Base-by-base conservation (phyloP, 2,329 filamentous ascomycete genomes). In the Fusarium compactum region DNA sequence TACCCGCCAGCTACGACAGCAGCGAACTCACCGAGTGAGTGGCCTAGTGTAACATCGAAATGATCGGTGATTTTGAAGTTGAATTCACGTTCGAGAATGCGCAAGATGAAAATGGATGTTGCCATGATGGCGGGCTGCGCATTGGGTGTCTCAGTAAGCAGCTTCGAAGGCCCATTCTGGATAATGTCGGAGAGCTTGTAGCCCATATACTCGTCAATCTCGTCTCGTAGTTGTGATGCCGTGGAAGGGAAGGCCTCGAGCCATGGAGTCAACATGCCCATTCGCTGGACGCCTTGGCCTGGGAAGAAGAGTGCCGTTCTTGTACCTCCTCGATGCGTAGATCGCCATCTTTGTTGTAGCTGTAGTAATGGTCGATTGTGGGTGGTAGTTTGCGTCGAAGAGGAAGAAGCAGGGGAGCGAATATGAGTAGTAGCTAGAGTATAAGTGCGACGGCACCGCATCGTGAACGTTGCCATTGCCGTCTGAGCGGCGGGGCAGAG, bases 61-160 rank as follows among this genome's bases (percentile, higher is more conserved):
- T 91, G 86, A 59, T 92, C 88, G 11, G 84, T 81, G 9, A 90
- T 87, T 61, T 88, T 85, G 82, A 98, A 97, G 43, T 87, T 89
- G 77, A 95, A 98, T 72, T 97, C 93, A 66, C 88, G 84, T 82
- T 98, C 94, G 69, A 98, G 86, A 65, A 98, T 90, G 59, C 93
- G 91, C 58, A 98, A 86, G 76, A 98, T 97, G 63, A 97, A 87
- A 77, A 98, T 90, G 29, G 93, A 97, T 6, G 94, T 96, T 16
- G 94, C 93, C 94, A 98, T 97, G 80, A 98, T 97, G 74, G 95
- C 95, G 3, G 95, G 95, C 80, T 98, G 95, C 6, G 95, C 92
- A 78, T 97, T 95, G 70, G 92, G 89, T 7, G 95, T 98, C 61
- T 89, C 87, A 43, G 93, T 97, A 59, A 98, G 88, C 54, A 86